Conservation (phyloP, 176 grass and related monocot species). For the Ensete glaucum region DNA sequence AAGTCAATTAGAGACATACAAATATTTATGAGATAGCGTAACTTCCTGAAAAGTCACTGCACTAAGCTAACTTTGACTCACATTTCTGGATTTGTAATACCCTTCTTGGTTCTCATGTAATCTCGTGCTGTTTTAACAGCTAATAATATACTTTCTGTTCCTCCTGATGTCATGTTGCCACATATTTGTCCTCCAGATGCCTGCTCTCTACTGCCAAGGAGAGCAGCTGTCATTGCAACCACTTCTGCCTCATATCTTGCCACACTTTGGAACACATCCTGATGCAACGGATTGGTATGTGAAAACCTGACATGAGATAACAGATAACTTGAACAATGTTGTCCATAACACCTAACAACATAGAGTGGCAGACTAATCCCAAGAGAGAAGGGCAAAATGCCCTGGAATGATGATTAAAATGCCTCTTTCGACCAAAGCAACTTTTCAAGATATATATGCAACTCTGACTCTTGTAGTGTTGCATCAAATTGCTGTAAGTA, state of each 20-base stretch:
- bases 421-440: too few species aligned
- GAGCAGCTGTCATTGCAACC: slow-evolving; percentile 87
- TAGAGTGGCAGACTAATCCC: too few species aligned
- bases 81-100: slow-evolving; percentile 94
- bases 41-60: slow-evolving; percentile 13
- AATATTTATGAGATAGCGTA: not conserved
- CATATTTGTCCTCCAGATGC: slow-evolving; percentile 83
- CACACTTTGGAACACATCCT: slow-evolving; percentile 92
- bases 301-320: slow-evolving; percentile 62
- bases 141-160: slow-evolving; percentile 93
- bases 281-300: slow-evolving; percentile 89
- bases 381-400: too few species aligned
- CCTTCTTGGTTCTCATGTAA: slow-evolving; percentile 85
- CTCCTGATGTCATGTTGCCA: slow-evolving; percentile 97
- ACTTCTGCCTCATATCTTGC: slow-evolving; percentile 78
- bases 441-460: too few species aligned
- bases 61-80: slow-evolving; percentile 31
- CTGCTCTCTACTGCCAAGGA: slow-evolving; percentile 83
- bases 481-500: too few species aligned
- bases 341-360: too few species aligned
- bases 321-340: too few species aligned
- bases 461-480: too few species aligned
- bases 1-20: not conserved
- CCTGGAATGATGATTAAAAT: too few species aligned
- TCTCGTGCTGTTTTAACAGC: slow-evolving; percentile 92